Conservation (phyloP, 495 filamentous ascomycete species). For the Staphylotrichum tortipilum region DNA sequence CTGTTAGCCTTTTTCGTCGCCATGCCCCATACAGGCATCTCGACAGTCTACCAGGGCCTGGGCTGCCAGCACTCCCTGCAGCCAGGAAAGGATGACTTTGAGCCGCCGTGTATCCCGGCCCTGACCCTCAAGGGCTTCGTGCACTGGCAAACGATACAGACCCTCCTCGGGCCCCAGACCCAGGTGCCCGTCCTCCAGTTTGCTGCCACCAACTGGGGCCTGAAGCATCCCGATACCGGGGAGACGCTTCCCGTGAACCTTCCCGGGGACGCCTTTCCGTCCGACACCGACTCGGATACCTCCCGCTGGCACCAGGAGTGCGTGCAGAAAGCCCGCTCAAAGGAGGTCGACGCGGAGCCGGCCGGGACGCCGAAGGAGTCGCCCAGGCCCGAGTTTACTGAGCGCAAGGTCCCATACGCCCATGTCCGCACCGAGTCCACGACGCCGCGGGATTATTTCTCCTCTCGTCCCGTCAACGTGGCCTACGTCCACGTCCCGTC, state of each 20-base stretch:
- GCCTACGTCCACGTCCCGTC: slow-evolving; percentile 18
- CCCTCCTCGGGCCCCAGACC: slow-evolving; percentile 78
- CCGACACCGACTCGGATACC: slow-evolving; percentile 65
- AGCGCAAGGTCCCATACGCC: slow-evolving; percentile 15
- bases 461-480: slow-evolving; percentile 13
- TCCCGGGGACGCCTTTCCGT: slow-evolving; percentile 67
- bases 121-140: slow-evolving; percentile 78
- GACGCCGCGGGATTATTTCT: slow-evolving; percentile 18
- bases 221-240: slow-evolving; percentile 63
- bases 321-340: slow-evolving; percentile 40
- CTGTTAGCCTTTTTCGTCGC: slow-evolving; percentile 56
- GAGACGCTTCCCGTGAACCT: slow-evolving; percentile 67
- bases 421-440: slow-evolving; percentile 15
- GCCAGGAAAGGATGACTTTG: slow-evolving; percentile 61
- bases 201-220: slow-evolving; percentile 66
- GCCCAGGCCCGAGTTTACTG: slow-evolving; percentile 10
- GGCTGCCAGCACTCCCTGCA: slow-evolving; percentile 74
- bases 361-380: slow-evolving; percentile 15
- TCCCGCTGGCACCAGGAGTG: slow-evolving; percentile 76
- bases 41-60: slow-evolving; percentile 83
- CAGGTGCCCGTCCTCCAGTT: slow-evolving; percentile 78
- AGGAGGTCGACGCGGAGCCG: slow-evolving; percentile 6
- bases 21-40: slow-evolving; percentile 63
- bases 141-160: slow-evolving; percentile 88
- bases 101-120: slow-evolving; percentile 68